A percentile compares a stretch with the other conserved stretches of the same genome.
Evolutionary conservation across 352 stramenopile genomes (phyloP).

Genomic region (Pythium oligandrum): DNA sequence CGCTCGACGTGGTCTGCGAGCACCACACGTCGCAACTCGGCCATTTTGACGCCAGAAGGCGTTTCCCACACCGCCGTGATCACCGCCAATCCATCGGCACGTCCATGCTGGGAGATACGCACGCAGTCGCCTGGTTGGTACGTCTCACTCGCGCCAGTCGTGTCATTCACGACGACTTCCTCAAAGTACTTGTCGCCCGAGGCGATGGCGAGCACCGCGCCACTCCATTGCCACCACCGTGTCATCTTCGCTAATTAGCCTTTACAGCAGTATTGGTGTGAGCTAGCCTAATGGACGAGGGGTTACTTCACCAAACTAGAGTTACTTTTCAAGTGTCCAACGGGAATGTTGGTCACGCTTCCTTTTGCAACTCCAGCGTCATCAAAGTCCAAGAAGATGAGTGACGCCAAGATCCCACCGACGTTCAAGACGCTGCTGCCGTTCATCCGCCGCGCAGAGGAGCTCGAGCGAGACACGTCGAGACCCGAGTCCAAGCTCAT

Average conservation of each 20-base stretch:
- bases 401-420: conserved; percentile 80
- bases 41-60: conserved; percentile 9
- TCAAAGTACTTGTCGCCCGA: conserved; percentile 18
- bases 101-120: conserved; percentile 9
- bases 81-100: conserved; percentile 8
- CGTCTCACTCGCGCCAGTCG: neutral
- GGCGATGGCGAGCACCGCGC: conserved; percentile 16
- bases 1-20: too few species aligned
- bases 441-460: conserved; percentile 93
- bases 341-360: conserved; percentile 21
- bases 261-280: neutral
- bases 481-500: conserved; percentile 92
- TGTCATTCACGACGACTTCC: neutral
- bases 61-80: conserved; percentile 19
- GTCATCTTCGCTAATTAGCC: conserved; percentile 3
- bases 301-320: too few species aligned
- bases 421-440: conserved; percentile 93
- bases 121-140: conserved; percentile 13
- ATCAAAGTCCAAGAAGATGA: conserved; percentile 24
- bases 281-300: neutral
- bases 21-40: conserved; percentile 8
- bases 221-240: conserved; percentile 12
- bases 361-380: conserved; percentile 3
- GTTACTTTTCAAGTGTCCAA: neutral
- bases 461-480: conserved; percentile 90